These are phyloP conservation scores for Cercophora samala DNA, from an alignment of 495 filamentous ascomycete species.

Conservation along the genomic window DNA sequence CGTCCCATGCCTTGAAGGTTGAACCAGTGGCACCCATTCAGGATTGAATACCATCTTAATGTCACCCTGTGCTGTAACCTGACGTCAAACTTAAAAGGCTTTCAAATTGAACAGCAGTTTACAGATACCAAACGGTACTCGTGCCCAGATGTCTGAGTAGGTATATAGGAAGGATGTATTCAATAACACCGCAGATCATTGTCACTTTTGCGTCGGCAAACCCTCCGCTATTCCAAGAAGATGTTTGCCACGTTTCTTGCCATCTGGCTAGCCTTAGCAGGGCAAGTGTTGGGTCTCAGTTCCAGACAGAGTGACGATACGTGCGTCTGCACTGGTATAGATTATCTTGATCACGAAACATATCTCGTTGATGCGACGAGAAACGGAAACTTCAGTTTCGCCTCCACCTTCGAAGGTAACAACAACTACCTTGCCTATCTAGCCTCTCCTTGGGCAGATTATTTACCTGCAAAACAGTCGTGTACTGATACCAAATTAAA, in stretches of 20 bases:
- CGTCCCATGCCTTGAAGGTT: no score
- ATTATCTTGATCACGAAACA: conserved; percentile 21
- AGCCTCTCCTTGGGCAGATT: no score
- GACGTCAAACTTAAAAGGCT: no score
- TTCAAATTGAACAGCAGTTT: no score
- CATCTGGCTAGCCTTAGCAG: background rate
- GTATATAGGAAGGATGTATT: background rate
- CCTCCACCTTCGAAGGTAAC: conserved; percentile 21
- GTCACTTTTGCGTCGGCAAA: background rate
- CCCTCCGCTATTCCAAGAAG: background rate
- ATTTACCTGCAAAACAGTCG: no score
- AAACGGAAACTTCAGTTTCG: conserved; percentile 25
- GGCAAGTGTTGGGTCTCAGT: no score
- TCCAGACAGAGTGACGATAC: background rate
- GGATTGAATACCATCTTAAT: no score
- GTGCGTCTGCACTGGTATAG: conserved; percentile 19
- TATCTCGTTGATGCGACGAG: conserved; percentile 22
- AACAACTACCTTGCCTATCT: background rate
- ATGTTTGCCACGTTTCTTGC: background rate
- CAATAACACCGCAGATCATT: background rate
- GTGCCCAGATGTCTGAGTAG: background rate
- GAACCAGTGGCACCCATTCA: no score
- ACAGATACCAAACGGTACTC: no score
- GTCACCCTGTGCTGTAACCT: no score
- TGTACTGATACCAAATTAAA: background rate